These are phyloP conservation scores for Xylariaceae sp. DNA, from an alignment of 2,329 filamentous ascomycete genomes.

Conservation along the genomic window DNA sequence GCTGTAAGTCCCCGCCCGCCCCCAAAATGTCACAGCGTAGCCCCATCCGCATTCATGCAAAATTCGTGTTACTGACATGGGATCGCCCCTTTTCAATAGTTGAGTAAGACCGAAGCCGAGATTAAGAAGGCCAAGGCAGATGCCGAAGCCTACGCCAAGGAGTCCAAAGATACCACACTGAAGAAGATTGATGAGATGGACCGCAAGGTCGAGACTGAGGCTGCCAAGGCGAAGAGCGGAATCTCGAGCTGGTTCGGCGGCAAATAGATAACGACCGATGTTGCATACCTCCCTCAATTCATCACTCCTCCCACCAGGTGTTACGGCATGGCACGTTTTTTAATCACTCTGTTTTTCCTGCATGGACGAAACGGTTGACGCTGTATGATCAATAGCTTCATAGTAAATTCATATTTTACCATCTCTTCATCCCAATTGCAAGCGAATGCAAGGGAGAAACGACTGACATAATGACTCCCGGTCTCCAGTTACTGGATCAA, in stretches of 20 bases:
- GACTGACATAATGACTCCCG: too few relatives aligned
- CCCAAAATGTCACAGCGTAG: too few relatives aligned
- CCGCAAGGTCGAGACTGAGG: constrained; percentile 72
- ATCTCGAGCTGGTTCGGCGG: constrained; percentile 83
- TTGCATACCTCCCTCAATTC: not conserved
- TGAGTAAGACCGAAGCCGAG: constrained; percentile 61
- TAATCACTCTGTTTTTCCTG: not conserved
- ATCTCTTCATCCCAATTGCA: too few relatives aligned
- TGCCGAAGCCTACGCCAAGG: constrained; percentile 56
- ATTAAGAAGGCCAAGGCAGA: constrained; percentile 58
- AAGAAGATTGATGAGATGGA: constrained; percentile 81
- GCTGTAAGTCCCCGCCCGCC: constrained; percentile 50
- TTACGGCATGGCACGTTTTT: not conserved
- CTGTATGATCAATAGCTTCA: constrained; percentile 22
- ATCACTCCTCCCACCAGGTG: not conserved
- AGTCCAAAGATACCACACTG: constrained; percentile 59
- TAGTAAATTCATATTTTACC: too few relatives aligned
- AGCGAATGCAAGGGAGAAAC: too few relatives aligned
- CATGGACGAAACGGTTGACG: constrained; percentile 9
- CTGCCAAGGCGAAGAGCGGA: constrained; percentile 78
- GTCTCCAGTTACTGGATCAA: too few relatives aligned
- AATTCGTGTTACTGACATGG: constrained; percentile 1
- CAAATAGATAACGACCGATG: constrained; percentile 37
- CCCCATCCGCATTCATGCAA: not conserved
- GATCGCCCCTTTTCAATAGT: constrained; percentile 38